Evolutionary conservation across 2,329 filamentous ascomycete genomes (phyloP).

Genomic region (Verticillium isaacii): DNA sequence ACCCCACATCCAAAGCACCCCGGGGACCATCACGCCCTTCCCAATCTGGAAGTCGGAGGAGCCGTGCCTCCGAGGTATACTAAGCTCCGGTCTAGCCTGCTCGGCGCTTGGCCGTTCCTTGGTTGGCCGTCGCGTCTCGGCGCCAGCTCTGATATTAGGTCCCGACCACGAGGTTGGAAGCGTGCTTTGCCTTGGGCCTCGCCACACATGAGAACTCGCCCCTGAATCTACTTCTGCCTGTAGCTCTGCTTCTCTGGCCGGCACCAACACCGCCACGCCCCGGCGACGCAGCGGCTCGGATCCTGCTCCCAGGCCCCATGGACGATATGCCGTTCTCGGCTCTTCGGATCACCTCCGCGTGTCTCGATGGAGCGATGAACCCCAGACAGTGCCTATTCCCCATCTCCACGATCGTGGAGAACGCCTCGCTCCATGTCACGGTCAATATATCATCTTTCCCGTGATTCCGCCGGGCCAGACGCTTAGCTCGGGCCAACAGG

Average conservation of each 20-base stretch:
- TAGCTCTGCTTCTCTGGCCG: background rate
- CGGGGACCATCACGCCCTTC: slow-evolving; percentile 8
- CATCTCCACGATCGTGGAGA: background rate
- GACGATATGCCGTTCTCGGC: slow-evolving; percentile 1
- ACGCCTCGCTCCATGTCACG: background rate
- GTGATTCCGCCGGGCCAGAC: background rate
- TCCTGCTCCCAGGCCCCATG: background rate
- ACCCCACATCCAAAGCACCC: slow-evolving; percentile 11
- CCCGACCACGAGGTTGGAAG: background rate
- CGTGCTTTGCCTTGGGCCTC: background rate
- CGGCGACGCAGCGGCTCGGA: background rate
- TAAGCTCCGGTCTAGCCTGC: slow-evolving; percentile 5
- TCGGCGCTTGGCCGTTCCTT: slow-evolving; percentile 1
- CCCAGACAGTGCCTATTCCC: background rate
- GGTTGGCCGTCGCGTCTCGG: slow-evolving; percentile 5
- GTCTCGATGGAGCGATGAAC: slow-evolving; percentile 1
- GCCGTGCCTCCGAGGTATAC: slow-evolving; percentile 12
- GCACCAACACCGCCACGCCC: background rate
- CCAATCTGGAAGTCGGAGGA: slow-evolving; percentile 12
- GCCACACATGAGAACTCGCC: background rate
- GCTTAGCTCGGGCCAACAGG: background rate
- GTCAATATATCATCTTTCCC: background rate
- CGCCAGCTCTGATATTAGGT: background rate
- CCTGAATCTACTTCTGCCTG: background rate
- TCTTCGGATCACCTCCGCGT: slow-evolving; percentile 1